phyloP scores from a whole-genome alignment of 148 eudicot genomes.

The Spergularia marina region DNA sequence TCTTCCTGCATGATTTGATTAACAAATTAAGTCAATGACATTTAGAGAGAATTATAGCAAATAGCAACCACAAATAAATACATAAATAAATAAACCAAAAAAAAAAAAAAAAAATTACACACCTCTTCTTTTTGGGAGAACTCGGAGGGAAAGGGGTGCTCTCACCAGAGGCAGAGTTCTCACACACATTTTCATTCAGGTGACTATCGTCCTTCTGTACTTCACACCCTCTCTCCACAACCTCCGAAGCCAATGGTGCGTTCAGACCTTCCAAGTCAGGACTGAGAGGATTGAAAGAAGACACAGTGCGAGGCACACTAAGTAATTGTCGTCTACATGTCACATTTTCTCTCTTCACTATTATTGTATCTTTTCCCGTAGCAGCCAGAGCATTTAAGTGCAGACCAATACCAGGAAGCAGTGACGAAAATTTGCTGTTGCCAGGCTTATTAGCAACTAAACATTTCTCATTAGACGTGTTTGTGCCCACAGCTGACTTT shows the following conservation, averaged over 20 bases:
- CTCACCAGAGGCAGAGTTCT: conserved; percentile 16
- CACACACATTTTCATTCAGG: conserved; percentile 24
- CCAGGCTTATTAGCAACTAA: conserved; percentile 27
- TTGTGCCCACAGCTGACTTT: conserved; percentile 14
- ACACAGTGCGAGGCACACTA: conserved; percentile 23
- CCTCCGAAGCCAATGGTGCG: conserved; percentile 10
- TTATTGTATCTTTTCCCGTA: conserved; percentile 28
- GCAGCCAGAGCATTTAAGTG: conserved; percentile 49
- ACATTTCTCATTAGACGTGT: conserved; percentile 16
- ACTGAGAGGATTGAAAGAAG: conserved; percentile 16
- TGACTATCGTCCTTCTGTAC: conserved; percentile 14
- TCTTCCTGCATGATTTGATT: conserved; percentile 25
- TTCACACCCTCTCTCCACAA: conserved; percentile 5
- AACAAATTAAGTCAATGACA: conserved; percentile 6
- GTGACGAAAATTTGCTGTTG: conserved; percentile 22
- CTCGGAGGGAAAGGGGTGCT: conserved; percentile 10
- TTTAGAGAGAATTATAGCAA: background rate
- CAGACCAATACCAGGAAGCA: conserved; percentile 50
- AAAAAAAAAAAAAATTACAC: background rate
- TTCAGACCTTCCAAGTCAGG: conserved; percentile 19
- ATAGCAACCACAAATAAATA: background rate
- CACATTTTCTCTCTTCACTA: conserved; percentile 35
- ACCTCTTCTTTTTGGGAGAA: conserved; percentile 44
- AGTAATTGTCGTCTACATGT: conserved; percentile 36
- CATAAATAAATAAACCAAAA: background rate